Conservation (phyloP, 768 basidiomycete species). For the Agaricus bisporus region DNA sequence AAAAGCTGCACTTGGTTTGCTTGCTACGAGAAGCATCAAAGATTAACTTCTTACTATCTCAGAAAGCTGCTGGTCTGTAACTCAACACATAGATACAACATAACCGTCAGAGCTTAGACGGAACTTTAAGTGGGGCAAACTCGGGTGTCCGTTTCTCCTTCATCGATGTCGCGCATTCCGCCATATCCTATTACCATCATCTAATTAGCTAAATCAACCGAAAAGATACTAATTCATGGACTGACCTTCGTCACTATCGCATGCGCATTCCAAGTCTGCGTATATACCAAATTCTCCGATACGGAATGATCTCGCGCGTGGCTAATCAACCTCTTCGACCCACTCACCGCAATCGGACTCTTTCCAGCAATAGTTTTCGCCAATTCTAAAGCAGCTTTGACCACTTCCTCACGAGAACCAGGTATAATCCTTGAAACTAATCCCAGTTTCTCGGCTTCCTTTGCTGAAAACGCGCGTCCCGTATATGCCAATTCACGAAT, state of each 20-base stretch:
- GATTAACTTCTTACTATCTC: no score
- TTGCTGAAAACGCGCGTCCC: conserved; percentile 59
- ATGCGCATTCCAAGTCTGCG: conserved; percentile 37
- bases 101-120: conserved; percentile 6
- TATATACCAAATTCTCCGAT: conserved; percentile 36
- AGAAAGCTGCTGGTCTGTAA: no score
- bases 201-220: not conserved
- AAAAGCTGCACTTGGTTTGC: no score
- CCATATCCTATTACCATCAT: conserved; percentile 27
- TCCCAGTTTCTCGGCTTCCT: conserved; percentile 64
- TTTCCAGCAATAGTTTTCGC: conserved; percentile 65
- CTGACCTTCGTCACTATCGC: conserved; percentile 34
- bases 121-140: conserved; percentile 21
- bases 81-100: not conserved
- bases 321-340: conserved; percentile 72
- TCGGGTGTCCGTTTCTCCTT: conserved; percentile 24
- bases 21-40: no score
- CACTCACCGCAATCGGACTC: conserved; percentile 71
- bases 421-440: conserved; percentile 67
- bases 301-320: conserved; percentile 75
- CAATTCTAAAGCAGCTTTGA: conserved; percentile 57
- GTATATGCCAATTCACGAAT: conserved; percentile 75
- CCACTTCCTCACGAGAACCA: conserved; percentile 62
- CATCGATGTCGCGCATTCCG: conserved; percentile 27
- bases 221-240: not conserved